These are phyloP conservation scores for Vitis amurensis DNA, from an alignment of 164 flowering plant genomes.

Conservation along the genomic window DNA sequence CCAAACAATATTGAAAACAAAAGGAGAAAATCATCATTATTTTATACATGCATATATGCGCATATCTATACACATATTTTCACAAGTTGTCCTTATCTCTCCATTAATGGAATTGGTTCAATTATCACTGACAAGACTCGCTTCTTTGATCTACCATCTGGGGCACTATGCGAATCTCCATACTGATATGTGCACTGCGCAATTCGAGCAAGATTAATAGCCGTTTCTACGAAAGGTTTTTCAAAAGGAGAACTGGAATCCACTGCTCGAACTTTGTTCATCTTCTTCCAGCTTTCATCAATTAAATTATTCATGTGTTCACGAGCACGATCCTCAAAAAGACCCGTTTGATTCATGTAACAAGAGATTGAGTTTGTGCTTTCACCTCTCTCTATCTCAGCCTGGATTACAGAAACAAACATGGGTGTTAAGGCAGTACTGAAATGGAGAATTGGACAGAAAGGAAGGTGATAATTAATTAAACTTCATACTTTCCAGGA, in stretches of 20 bases:
- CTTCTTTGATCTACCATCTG: slow-evolving; percentile 22
- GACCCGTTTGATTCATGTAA: slow-evolving; percentile 29
- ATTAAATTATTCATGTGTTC: slow-evolving; percentile 23
- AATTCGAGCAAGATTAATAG: slow-evolving; percentile 35
- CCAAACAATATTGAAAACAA: too few species aligned
- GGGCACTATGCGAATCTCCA: slow-evolving; percentile 48
- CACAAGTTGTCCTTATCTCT: too few species aligned
- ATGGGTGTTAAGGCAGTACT: too few species aligned
- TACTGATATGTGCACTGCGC: slow-evolving; percentile 37
- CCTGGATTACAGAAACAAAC: slow-evolving; percentile 13
- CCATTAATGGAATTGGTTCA: slow-evolving; percentile 13
- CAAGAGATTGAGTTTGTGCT: slow-evolving; percentile 29
- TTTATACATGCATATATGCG: too few species aligned
- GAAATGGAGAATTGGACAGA: too few species aligned
- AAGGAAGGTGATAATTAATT: too few species aligned
- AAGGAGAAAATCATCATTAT: too few species aligned
- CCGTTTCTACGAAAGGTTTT: slow-evolving; percentile 17
- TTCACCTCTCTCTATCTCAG: slow-evolving; percentile 38
- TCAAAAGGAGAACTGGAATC: slow-evolving; percentile 12
- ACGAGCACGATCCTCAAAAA: slow-evolving; percentile 28
- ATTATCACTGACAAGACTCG: slow-evolving; percentile 15
- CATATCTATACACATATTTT: too few species aligned
- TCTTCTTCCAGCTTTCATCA: slow-evolving; percentile 32
- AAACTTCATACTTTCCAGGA: slow-evolving; percentile 32
- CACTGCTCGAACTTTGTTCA: slow-evolving; percentile 16